Evolutionary conservation across 2,329 filamentous ascomycete species (phyloP).

Genomic region (Colletotrichum sp.): DNA sequence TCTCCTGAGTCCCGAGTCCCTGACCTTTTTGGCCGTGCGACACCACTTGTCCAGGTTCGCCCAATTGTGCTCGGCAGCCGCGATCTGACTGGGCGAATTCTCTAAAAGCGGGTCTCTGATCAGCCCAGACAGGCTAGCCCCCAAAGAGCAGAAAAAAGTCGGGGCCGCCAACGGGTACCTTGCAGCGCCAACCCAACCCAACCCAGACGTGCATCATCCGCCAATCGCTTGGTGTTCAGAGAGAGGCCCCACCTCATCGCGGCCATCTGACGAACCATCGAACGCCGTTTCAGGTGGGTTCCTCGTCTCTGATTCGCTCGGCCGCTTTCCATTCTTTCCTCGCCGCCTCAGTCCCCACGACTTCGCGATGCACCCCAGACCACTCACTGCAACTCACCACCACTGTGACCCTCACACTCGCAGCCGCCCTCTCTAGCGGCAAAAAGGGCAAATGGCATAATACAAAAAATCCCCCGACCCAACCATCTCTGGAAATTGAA

Average conservation of each 20-base stretch:
- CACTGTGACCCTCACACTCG: neutral
- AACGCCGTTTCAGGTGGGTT: conserved; percentile 8
- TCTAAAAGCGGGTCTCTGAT: neutral
- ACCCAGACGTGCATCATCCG: conserved; percentile 10
- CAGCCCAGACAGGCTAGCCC: neutral
- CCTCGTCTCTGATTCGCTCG: conserved; percentile 10
- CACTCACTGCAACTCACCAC: neutral
- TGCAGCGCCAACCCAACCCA: conserved; percentile 11
- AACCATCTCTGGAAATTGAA: conserved; percentile 1
- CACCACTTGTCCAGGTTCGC: neutral
- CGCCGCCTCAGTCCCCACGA: neutral
- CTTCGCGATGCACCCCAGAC: neutral
- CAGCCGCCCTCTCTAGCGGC: neutral
- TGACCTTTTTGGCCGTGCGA: neutral
- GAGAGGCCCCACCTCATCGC: neutral
- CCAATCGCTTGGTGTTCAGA: conserved; percentile 5
- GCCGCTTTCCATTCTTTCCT: neutral
- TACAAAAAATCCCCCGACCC: neutral
- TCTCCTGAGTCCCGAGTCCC: neutral
- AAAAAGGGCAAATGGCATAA: neutral
- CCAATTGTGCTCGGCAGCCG: neutral
- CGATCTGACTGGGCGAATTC: neutral
- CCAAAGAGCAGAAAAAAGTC: neutral
- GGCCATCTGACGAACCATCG: conserved; percentile 15
- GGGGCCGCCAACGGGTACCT: conserved; percentile 11